Conservation (phyloP, 106 monocot genomes). For the Platanthera guangdongensis region DNA sequence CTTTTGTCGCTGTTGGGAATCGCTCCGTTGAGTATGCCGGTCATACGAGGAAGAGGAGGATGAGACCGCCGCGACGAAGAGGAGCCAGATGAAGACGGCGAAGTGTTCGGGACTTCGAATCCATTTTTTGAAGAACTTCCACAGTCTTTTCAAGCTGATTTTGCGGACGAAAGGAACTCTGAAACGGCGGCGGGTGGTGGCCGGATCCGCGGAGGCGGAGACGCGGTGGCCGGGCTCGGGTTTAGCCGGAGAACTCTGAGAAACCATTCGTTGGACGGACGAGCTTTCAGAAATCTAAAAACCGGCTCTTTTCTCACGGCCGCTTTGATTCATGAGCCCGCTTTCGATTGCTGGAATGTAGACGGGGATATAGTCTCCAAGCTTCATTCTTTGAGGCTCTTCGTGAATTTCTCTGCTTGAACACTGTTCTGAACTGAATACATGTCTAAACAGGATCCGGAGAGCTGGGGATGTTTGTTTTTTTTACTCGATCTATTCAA, state of each 20-base stretch:
- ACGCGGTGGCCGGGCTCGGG: neutral
- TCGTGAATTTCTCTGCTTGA: constrained; percentile 1
- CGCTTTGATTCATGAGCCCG: constrained; percentile 7
- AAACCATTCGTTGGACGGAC: constrained; percentile 24
- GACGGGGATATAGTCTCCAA: constrained; percentile 16
- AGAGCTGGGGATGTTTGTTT: neutral
- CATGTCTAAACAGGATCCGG: neutral
- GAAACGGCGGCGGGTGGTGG: neutral
- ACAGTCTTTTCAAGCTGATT: constrained; percentile 9
- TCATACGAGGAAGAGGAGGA: constrained; percentile 15
- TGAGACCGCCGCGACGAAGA: constrained; percentile 14
- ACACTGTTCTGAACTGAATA: neutral
- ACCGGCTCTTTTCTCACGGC: constrained; percentile 4
- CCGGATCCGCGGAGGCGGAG: neutral
- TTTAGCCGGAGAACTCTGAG: constrained; percentile 12
- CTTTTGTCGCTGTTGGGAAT: neutral
- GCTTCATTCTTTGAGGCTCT: constrained; percentile 5
- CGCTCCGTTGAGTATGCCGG: constrained; percentile 1
- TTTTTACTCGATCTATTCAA: neutral
- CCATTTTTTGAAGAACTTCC: constrained; percentile 12
- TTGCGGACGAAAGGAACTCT: constrained; percentile 21
- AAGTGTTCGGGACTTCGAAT: constrained; percentile 2
- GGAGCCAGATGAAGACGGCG: constrained; percentile 16
- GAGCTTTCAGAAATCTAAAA: constrained; percentile 27
- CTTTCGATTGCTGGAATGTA: constrained; percentile 13